phyloP scores from a whole-genome alignment of 352 stramenopile species.

The Phytophthora crassamura region DNA sequence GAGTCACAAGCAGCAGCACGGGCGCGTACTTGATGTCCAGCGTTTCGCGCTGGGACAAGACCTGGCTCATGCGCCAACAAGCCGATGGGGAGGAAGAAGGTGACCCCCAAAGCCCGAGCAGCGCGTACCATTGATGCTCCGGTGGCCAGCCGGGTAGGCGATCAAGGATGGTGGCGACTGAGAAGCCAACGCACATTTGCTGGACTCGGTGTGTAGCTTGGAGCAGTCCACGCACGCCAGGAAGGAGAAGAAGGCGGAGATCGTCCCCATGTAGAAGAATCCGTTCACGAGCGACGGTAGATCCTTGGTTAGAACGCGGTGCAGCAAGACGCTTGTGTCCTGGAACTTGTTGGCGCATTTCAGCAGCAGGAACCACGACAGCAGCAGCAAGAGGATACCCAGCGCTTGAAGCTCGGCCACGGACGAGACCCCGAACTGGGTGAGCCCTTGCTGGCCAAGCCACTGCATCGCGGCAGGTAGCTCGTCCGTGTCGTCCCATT shows the following conservation, averaged over 20 bases:
- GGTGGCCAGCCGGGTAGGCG: conserved; percentile 58
- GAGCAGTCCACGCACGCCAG: conserved; percentile 54
- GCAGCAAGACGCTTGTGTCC: conserved; percentile 56
- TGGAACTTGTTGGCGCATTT: conserved; percentile 81
- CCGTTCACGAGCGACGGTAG: conserved; percentile 54
- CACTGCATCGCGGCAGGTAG: conserved; percentile 51
- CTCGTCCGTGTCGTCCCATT: conserved; percentile 58
- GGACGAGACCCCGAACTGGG: conserved; percentile 24
- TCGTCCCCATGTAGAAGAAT: conserved; percentile 66
- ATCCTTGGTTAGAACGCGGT: conserved; percentile 65
- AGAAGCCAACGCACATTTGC: conserved; percentile 3
- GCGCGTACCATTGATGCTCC: conserved; percentile 48
- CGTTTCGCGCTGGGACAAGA: conserved; percentile 66
- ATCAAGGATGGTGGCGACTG: conserved; percentile 43
- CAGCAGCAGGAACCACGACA: conserved; percentile 57
- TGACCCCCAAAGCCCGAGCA: conserved; percentile 63
- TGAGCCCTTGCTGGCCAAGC: conserved; percentile 39
- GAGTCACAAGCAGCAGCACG: conserved; percentile 54
- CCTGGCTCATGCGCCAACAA: conserved; percentile 69
- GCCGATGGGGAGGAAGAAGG: conserved; percentile 67
- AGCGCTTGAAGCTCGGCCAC: conserved; percentile 27
- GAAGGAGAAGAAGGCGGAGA: conserved; percentile 70
- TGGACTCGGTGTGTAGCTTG: conserved; percentile 2
- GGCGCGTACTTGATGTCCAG: conserved; percentile 72
- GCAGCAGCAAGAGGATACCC: conserved; percentile 38